A percentile compares a stretch with the other conserved stretches of the same genome.
Conservation (phyloP, 2,329 filamentous ascomycete genomes). For the Shiraia bambusicola region DNA sequence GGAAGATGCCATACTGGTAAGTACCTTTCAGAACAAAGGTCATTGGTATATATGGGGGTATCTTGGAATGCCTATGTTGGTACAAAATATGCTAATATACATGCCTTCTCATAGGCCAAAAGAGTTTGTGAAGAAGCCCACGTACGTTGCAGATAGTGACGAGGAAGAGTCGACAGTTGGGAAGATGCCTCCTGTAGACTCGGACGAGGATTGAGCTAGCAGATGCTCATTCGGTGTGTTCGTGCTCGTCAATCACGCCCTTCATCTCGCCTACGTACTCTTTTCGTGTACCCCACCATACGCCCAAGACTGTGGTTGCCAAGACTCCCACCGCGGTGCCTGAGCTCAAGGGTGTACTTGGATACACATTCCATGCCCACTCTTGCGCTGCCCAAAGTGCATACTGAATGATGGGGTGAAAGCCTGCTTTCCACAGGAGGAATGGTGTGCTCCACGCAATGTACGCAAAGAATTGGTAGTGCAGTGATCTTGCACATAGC, state of each 20-base stretch:
- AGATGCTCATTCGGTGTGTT: conserved; percentile 33
- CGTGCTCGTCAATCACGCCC: conserved; percentile 31
- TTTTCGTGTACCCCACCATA: conserved; percentile 59
- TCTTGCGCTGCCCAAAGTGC: conserved; percentile 77
- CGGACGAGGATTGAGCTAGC: conserved; percentile 59
- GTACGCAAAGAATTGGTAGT: conserved; percentile 96
- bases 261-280: conserved; percentile 44
- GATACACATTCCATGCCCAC: conserved; percentile 92
- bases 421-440: conserved; percentile 76
- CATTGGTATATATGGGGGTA: conserved; percentile 20
- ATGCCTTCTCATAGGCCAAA: conserved; percentile 62
- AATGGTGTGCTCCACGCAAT: conserved; percentile 87
- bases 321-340: conserved; percentile 70
- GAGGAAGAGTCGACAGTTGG: conserved; percentile 79
- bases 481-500: conserved; percentile 81
- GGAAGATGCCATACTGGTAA: conserved; percentile 82
- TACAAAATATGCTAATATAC: conserved; percentile 25
- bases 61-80: conserved; percentile 5
- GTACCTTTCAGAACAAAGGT: conserved; percentile 10
- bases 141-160: conserved; percentile 64
- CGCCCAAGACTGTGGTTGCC: conserved; percentile 63
- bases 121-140: conserved; percentile 68
- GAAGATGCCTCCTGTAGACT: conserved; percentile 80
- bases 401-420: conserved; percentile 68
- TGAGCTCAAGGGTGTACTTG: conserved; percentile 70